Evolutionary conservation across 164 flowering plant genomes (phyloP).

Genomic region (Chloranthus sessilifolius): DNA sequence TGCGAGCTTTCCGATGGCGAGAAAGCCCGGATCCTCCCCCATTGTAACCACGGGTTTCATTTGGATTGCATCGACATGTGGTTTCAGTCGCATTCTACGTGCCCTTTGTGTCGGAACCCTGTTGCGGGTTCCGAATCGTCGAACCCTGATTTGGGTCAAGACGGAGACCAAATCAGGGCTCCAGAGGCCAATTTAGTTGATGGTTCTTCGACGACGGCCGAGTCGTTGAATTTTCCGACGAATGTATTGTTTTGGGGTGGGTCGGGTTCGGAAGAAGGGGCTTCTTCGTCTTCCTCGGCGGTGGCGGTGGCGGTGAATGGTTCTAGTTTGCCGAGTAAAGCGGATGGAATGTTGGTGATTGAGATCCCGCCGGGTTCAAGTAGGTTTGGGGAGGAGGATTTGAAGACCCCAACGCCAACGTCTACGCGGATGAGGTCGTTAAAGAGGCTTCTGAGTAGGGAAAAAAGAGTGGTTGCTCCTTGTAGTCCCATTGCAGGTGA

Average conservation of each 20-base stretch:
- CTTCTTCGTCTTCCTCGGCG: constrained; percentile 1
- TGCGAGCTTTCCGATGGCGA: constrained; percentile 46
- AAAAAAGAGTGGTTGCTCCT: constrained; percentile 9
- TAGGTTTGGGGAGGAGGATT: constrained; percentile 24
- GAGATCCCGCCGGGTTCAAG: constrained; percentile 8
- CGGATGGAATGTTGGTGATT: constrained; percentile 6
- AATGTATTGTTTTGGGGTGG: constrained; percentile 15
- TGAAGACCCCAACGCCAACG: constrained; percentile 4
- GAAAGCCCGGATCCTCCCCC: constrained; percentile 43
- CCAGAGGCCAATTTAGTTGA: neutral
- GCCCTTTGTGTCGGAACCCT: constrained; percentile 48
- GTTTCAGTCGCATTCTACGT: constrained; percentile 64
- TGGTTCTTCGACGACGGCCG: constrained; percentile 3
- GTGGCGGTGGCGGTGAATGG: neutral
- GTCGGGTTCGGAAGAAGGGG: constrained; percentile 4
- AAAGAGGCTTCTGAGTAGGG: constrained; percentile 18
- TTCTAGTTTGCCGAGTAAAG: neutral
- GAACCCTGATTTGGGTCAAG: neutral
- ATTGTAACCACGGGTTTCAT: constrained; percentile 62
- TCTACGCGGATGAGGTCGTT: neutral
- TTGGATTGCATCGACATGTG: constrained; percentile 67
- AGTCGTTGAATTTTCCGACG: constrained; percentile 9
- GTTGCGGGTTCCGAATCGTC: constrained; percentile 12
- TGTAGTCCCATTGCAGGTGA: constrained; percentile 10
- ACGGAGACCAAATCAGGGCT: neutral